A percentile compares a stretch with the other conserved stretches of the same genome.
These are phyloP conservation scores for Hylodesmum podocarpum DNA, from an alignment of 306 rosid genomes.

Conservation along the genomic window DNA sequence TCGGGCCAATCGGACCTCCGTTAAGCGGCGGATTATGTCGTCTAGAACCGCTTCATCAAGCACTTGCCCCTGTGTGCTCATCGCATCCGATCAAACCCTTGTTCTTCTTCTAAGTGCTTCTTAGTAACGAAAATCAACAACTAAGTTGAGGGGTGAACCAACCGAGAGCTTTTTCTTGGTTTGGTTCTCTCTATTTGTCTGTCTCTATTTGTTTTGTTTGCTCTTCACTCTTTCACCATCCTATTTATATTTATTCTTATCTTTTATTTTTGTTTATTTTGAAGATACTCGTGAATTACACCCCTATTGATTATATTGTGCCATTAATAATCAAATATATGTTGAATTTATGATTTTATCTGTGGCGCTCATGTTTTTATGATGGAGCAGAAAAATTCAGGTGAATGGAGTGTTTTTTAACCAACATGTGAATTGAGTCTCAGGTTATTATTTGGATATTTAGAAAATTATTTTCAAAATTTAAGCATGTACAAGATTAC, in stretches of 20 bases:
- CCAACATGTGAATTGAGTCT: too few relatives aligned
- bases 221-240: neutral
- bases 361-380: too few relatives aligned
- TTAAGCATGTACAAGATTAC: too few relatives aligned
- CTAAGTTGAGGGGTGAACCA: conserved; percentile 29
- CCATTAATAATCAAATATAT: too few relatives aligned
- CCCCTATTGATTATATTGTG: too few relatives aligned
- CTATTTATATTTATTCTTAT: neutral
- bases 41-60: conserved; percentile 79
- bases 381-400: too few relatives aligned
- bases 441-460: too few relatives aligned
- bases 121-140: neutral
- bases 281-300: too few relatives aligned
- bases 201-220: neutral
- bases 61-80: conserved; percentile 54
- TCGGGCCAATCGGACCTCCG: conserved; percentile 76
- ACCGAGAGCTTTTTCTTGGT: conserved; percentile 24
- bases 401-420: too few relatives aligned
- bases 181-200: conserved; percentile 21
- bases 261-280: too few relatives aligned
- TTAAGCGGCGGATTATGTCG: conserved; percentile 83
- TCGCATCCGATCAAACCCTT: conserved; percentile 31
- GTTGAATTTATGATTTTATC: too few relatives aligned
- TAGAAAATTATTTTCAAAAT: too few relatives aligned
- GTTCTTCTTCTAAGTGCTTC: neutral